Conservation (phyloP, 345 rosid species). For the Syzygium jambos region DNA sequence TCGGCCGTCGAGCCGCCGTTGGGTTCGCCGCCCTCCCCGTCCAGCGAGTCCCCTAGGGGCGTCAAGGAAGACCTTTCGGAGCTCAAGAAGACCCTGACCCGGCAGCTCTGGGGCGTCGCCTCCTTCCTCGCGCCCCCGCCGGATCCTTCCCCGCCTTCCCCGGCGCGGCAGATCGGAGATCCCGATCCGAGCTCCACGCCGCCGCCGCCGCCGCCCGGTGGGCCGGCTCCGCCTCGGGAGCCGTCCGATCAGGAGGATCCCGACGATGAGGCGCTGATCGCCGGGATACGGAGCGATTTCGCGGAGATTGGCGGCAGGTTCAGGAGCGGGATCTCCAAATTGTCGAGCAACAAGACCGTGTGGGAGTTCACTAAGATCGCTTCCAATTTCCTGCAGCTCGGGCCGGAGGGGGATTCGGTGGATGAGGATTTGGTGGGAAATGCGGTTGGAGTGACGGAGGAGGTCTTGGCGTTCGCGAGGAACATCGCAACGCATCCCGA, state of each 20-base stretch:
- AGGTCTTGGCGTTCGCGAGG: conserved; percentile 67
- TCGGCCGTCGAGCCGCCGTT: background rate
- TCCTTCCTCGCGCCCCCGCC: conserved; percentile 85
- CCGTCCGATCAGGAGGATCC: conserved; percentile 8
- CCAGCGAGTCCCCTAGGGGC: conserved; percentile 41
- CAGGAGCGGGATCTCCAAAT: conserved; percentile 55
- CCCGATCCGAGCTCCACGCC: background rate
- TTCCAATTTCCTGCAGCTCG: conserved; percentile 45
- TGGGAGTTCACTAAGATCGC: conserved; percentile 65
- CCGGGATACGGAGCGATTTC: conserved; percentile 57
- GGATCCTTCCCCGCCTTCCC: conserved; percentile 12
- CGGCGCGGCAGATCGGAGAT: background rate
- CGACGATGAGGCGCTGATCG: conserved; percentile 31
- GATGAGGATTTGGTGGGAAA: conserved; percentile 35
- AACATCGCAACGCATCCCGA: conserved; percentile 88
- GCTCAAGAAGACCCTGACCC: conserved; percentile 63
- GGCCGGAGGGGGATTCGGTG: conserved; percentile 30
- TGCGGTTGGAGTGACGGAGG: conserved; percentile 76
- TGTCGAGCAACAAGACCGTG: conserved; percentile 48
- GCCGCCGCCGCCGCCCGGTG: background rate
- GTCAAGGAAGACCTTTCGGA: conserved; percentile 81
- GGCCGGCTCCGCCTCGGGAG: background rate
- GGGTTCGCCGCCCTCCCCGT: conserved; percentile 7
- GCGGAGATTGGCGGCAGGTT: conserved; percentile 61
- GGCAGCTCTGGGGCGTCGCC: conserved; percentile 88